Conservation (phyloP, 345 rosid species). For the Populus deltoides region DNA sequence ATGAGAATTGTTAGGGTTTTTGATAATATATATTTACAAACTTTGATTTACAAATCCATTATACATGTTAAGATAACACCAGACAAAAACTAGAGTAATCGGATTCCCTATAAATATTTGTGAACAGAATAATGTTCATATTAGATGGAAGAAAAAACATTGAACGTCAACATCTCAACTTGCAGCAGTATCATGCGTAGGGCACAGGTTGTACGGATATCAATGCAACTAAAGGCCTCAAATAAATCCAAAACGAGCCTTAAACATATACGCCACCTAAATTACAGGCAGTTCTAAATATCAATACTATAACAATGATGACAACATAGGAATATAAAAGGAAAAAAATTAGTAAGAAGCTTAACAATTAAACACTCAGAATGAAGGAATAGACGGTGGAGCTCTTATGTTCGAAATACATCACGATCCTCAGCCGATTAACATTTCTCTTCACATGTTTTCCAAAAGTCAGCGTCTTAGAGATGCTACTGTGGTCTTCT, state of each 20-base stretch:
- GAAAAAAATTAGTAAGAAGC: background rate
- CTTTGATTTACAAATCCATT: no score
- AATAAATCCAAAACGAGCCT: background rate
- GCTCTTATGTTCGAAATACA: slow-evolving; percentile 11
- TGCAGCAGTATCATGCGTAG: background rate
- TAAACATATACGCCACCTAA: background rate
- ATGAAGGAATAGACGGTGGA: background rate
- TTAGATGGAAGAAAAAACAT: no score
- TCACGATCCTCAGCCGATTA: background rate
- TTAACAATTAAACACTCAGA: background rate
- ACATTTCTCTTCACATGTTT: slow-evolving; percentile 12
- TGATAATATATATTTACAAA: no score
- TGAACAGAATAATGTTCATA: no score
- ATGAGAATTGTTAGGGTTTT: no score
- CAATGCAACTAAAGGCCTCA: slow-evolving; percentile 3
- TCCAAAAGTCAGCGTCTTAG: slow-evolving; percentile 36
- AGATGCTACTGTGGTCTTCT: slow-evolving; percentile 24
- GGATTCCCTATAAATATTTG: no score
- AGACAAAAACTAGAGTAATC: no score
- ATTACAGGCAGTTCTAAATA: background rate
- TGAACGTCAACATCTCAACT: slow-evolving; percentile 6
- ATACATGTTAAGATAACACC: no score
- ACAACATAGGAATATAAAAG: background rate
- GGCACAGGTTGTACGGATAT: background rate
- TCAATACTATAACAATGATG: background rate